Conservation (phyloP, 768 basidiomycete species). For the Amanita phalloides region DNA sequence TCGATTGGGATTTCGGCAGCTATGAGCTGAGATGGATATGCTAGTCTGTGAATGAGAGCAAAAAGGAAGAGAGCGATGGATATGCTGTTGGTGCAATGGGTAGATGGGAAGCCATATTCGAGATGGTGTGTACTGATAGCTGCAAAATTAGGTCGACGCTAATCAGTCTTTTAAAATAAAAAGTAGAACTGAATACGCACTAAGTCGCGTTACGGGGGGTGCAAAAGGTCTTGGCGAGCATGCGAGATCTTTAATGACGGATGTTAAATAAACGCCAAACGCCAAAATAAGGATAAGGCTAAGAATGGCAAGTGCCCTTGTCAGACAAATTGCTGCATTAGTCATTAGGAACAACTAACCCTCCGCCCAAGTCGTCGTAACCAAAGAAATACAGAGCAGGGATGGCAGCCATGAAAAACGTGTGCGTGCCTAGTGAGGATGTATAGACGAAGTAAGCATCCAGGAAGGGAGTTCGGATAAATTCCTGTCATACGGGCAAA, state of each 20-base stretch:
- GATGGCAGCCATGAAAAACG: slow-evolving; percentile 87
- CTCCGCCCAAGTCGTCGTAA: slow-evolving; percentile 53
- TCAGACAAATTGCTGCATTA: not conserved
- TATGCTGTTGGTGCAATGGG: slow-evolving; percentile 85
- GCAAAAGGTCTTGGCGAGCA: slow-evolving; percentile 87
- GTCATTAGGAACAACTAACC: slow-evolving; percentile 33
- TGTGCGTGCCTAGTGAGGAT: slow-evolving; percentile 73
- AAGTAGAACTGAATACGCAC: slow-evolving; percentile 31
- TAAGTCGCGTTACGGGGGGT: slow-evolving; percentile 84
- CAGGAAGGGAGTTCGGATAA: slow-evolving; percentile 52
- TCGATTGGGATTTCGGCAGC: slow-evolving; percentile 11
- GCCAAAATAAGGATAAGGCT: slow-evolving; percentile 39
- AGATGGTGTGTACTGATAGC: slow-evolving; percentile 74
- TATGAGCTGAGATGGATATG: slow-evolving; percentile 17
- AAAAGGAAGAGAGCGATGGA: slow-evolving; percentile 83
- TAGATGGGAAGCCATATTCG: slow-evolving; percentile 94
- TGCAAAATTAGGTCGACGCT: slow-evolving; percentile 14
- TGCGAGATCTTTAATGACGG: slow-evolving; percentile 79
- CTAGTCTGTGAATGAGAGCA: slow-evolving; percentile 43
- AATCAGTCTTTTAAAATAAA: not conserved
- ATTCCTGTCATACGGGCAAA: slow-evolving; percentile 23
- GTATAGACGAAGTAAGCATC: slow-evolving; percentile 81
- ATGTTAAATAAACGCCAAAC: slow-evolving; percentile 78
- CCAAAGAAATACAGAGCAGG: slow-evolving; percentile 90
- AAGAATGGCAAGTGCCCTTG: not conserved